A percentile compares a stretch with the other conserved stretches of the same genome.
These are phyloP conservation scores for Geotrichum reessii DNA, from an alignment of 1,139 yeast genomes.

Conservation along the genomic window DNA sequence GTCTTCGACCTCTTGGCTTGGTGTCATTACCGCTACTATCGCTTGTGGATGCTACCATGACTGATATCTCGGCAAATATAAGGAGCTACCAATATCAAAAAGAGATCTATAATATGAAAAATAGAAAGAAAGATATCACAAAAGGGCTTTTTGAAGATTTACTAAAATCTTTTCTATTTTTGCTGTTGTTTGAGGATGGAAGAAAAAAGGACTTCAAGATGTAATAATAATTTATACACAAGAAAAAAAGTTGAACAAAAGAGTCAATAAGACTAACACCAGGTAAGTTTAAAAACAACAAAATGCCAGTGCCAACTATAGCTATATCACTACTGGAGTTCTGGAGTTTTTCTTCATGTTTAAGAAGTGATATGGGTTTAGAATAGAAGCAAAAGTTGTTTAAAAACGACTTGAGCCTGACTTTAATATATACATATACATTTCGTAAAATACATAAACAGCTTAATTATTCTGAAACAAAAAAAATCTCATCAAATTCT, in stretches of 20 bases:
- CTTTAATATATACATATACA: neutral
- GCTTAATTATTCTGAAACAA: neutral
- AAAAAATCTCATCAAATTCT: neutral
- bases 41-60: neutral
- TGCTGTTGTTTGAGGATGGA: neutral
- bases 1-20: constrained; percentile 21
- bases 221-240: neutral
- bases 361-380: neutral
- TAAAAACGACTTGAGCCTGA: neutral
- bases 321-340: neutral
- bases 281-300: neutral
- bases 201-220: neutral
- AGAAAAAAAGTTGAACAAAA: neutral
- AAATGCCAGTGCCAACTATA: neutral
- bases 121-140: neutral
- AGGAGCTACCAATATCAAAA: neutral
- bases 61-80: neutral
- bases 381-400: neutral
- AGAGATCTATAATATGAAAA: neutral
- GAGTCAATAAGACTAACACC: neutral
- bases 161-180: neutral
- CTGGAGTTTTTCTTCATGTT: neutral
- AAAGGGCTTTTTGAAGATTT: neutral
- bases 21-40: neutral
- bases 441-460: neutral